phyloP scores from a whole-genome alignment of 2,329 filamentous ascomycete species.

The Dactylonectria macrodidyma region DNA sequence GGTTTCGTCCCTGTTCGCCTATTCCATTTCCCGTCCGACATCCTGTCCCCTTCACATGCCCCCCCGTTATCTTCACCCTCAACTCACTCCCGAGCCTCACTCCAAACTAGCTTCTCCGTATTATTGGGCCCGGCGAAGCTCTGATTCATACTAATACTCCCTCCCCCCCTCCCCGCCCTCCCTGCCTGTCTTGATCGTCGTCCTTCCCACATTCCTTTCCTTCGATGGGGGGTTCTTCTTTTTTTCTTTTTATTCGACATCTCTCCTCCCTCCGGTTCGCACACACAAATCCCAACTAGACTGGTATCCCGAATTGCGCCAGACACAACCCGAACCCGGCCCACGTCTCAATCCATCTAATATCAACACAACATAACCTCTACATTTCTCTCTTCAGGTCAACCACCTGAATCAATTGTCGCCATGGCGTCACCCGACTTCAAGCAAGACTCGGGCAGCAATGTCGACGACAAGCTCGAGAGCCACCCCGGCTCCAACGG shows the following conservation, averaged over 20 bases:
- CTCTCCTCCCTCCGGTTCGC: conserved; percentile 11
- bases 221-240: conserved; percentile 9
- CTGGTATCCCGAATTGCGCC: conserved; percentile 1
- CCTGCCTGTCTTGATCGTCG: conserved; percentile 9
- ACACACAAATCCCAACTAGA: neutral
- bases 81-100: conserved; percentile 8
- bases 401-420: neutral
- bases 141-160: conserved; percentile 19
- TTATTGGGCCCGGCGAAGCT: conserved; percentile 4
- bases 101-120: neutral
- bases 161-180: neutral
- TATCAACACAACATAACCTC: neutral
- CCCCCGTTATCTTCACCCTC: conserved; percentile 31
- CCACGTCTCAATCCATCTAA: neutral
- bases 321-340: conserved; percentile 1
- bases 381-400: too few species aligned
- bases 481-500: conserved; percentile 34
- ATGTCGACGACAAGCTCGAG: conserved; percentile 49
- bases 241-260: conserved; percentile 28
- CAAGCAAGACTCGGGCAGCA: conserved; percentile 43
- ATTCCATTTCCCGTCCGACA: conserved; percentile 27
- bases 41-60: conserved; percentile 18
- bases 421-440: conserved; percentile 35
- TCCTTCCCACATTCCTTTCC: conserved; percentile 1
- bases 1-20: conserved; percentile 4